Evolutionary conservation across 306 rosid species (phyloP), one percentile per base, ranked within the genome.

Genomic region (Abrus pulchellus): DNA sequence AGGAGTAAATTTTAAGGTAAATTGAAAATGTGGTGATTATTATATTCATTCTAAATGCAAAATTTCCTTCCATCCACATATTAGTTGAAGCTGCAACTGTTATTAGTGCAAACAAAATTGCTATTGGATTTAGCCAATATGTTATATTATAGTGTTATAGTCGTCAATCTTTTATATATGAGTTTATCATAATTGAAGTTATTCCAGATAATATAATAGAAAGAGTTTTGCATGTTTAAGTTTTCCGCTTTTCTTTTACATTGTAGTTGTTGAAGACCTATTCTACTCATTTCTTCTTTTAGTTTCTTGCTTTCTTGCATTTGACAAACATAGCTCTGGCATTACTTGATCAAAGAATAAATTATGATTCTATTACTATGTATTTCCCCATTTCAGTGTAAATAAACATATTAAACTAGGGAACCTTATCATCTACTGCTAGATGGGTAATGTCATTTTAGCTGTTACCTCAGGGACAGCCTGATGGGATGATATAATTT

Each of bases 1-100:
- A 54, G 43, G 67, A 41, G 7, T 30, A 43, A 2, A 36, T 36
- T 78, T 48, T 56, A 28, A 32, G 53, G 59, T 66, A 34, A 83
- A 60, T 30, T 72, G 44, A 61, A 50, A 64, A 6, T 54, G 12
- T 5, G 67, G 20, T 32, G 27, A 60, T 67, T 76, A 54, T 71
- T 53, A 54, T 30, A 11, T 49, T 14, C 44, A 74, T 65, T 65
- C 63, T 40, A 55, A 36, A 32, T 10, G 47, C 41, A 32, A 29
- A 72, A 44, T 12, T 43, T 36, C 12, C 27, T 62, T 43, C 53
- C 53, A 28, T 48, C 57, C 38, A 20, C 3, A 7, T 14, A 2
- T 2, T 9, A 76, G 47, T 11, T 68, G 57, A 68, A 56, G 72
- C 44, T 68, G 13, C 57, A 78, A 9, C 52, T 7, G 13, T 55